phyloP scores from a whole-genome alignment of 2,329 filamentous ascomycete genomes.

The Stachybotrys chlorohalonatus region DNA sequence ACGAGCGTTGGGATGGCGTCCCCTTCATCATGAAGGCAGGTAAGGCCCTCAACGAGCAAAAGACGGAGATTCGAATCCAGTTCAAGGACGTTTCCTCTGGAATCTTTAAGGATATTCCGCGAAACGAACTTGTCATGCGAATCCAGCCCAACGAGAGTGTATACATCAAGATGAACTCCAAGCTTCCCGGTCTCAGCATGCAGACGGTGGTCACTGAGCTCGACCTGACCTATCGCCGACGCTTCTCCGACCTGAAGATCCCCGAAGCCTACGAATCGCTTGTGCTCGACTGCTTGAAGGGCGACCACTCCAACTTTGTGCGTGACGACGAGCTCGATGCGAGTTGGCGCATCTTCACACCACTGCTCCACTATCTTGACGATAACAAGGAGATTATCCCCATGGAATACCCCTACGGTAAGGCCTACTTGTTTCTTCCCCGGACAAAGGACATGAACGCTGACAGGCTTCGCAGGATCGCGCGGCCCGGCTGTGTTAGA shows the following conservation, averaged over 20 bases:
- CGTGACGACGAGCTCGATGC: constrained; percentile 94
- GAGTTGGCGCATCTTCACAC: constrained; percentile 97
- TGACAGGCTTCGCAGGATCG: constrained; percentile 56
- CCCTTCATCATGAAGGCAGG: constrained; percentile 99
- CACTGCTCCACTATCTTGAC: constrained; percentile 93
- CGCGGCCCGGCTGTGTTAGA: constrained; percentile 93
- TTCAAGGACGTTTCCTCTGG: constrained; percentile 99
- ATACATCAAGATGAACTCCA: constrained; percentile 99
- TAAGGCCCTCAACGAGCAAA: constrained; percentile 98
- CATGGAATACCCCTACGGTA: constrained; percentile 99
- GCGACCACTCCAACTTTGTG: constrained; percentile 99
- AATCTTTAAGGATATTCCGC: constrained; percentile 99
- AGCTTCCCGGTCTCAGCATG: constrained; percentile 96
- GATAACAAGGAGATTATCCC: constrained; percentile 99
- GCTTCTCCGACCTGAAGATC: constrained; percentile 99
- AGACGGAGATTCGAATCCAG: constrained; percentile 98
- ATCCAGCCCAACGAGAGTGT: constrained; percentile 99
- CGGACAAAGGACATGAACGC: background rate
- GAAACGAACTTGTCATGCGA: constrained; percentile 98
- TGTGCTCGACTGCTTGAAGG: constrained; percentile 95
- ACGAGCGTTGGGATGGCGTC: constrained; percentile 98
- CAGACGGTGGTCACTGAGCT: constrained; percentile 98
- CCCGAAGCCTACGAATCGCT: constrained; percentile 98
- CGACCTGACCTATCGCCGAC: constrained; percentile 92
- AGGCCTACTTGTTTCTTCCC: constrained; percentile 23